Conservation (phyloP, 371 early-diverging fungal species). For the Coemansia sp. region DNA sequence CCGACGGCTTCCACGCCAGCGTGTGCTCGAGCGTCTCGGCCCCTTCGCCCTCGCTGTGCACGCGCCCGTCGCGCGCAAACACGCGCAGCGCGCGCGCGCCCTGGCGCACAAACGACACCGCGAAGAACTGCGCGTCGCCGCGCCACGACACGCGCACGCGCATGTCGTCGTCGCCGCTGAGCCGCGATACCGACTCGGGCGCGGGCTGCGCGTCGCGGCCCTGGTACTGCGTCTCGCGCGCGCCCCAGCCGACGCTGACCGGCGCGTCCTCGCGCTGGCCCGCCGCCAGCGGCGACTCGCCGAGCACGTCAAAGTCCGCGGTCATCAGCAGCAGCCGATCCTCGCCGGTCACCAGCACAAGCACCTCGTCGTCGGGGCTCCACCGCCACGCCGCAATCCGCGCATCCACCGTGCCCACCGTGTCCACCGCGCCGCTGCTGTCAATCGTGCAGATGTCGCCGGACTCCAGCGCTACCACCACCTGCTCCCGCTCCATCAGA, state of each 20-base stretch:
- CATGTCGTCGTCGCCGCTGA: constrained; percentile 68
- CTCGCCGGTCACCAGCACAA: constrained; percentile 77
- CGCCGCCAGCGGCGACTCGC: constrained; percentile 23
- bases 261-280: constrained; percentile 21
- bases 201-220: constrained; percentile 62
- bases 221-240: constrained; percentile 96
- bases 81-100: constrained; percentile 62
- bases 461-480: constrained; percentile 30
- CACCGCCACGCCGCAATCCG: constrained; percentile 80
- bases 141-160: constrained; percentile 84
- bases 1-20: constrained; percentile 83
- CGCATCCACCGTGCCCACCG: constrained; percentile 73
- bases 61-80: constrained; percentile 81
- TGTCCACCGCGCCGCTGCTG: constrained; percentile 3
- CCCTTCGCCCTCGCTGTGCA: constrained; percentile 79
- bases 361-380: constrained; percentile 92
- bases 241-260: constrained; percentile 90
- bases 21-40: constrained; percentile 80
- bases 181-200: neutral
- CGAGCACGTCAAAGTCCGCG: constrained; percentile 84
- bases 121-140: constrained; percentile 86
- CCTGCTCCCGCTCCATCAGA: constrained; percentile 33
- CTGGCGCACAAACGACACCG: constrained; percentile 53
- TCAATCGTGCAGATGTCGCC: constrained; percentile 28
- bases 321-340: constrained; percentile 88